Conservation (phyloP, 1,284 basidiomycete species). For the Melampsora larici-populina region DNA sequence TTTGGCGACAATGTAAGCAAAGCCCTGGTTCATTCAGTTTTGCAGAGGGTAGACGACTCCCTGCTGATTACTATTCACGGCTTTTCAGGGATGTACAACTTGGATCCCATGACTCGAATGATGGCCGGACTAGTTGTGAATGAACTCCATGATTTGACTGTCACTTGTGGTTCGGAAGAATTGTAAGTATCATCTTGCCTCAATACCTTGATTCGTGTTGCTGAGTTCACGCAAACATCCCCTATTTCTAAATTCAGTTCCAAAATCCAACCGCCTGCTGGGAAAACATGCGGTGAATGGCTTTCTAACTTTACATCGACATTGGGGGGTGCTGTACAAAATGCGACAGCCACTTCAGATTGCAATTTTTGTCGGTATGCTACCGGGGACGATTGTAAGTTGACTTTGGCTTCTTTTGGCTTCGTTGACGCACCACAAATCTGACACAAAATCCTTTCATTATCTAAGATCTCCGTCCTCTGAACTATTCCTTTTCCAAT, state of each 20-base stretch:
- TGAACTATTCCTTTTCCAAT: slow-evolving; percentile 23
- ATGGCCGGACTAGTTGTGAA: slow-evolving; percentile 56
- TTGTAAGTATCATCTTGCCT: slow-evolving; percentile 7
- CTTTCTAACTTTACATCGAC: background rate
- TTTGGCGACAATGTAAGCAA: slow-evolving; percentile 74
- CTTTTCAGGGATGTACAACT: slow-evolving; percentile 46
- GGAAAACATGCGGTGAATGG: background rate
- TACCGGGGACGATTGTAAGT: background rate
- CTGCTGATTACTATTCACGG: slow-evolving; percentile 17
- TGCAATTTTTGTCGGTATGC: background rate
- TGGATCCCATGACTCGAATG: slow-evolving; percentile 65
- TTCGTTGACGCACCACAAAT: background rate
- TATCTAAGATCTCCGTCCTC: slow-evolving; percentile 1
- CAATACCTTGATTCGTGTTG: background rate
- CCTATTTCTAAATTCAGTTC: background rate
- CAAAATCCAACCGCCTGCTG: background rate
- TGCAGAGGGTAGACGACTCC: background rate
- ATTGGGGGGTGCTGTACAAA: background rate
- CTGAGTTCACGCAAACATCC: background rate
- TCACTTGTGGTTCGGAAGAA: slow-evolving; percentile 28
- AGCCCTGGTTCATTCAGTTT: too few species aligned
- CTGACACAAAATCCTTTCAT: background rate
- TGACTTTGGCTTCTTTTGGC: background rate
- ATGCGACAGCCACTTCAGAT: background rate
- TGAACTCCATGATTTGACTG: slow-evolving; percentile 37